These are phyloP conservation scores for Cnidoscolus chayamansa DNA, from an alignment of 441 rosid genomes.

Conservation along the genomic window DNA sequence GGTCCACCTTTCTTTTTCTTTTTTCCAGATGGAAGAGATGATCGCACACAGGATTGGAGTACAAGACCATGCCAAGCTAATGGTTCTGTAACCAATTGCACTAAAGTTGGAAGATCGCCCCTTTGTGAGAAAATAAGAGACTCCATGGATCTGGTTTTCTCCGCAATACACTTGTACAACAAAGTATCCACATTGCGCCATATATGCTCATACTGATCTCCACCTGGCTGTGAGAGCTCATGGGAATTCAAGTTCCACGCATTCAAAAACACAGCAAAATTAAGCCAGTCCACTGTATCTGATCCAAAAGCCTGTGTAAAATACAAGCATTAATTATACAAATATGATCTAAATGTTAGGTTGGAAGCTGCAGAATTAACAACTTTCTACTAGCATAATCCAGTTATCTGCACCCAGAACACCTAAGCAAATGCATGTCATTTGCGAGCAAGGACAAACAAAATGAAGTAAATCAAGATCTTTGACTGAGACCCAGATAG, in stretches of 20 bases:
- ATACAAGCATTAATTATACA: constrained; percentile 12
- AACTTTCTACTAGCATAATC: background rate
- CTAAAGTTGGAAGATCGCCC: constrained; percentile 49
- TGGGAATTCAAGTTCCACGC: constrained; percentile 76
- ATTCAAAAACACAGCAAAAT: constrained; percentile 73
- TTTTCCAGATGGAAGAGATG: constrained; percentile 80
- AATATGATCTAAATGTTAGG: constrained; percentile 2
- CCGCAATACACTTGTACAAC: constrained; percentile 49
- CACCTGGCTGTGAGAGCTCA: constrained; percentile 40
- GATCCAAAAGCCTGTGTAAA: constrained; percentile 68
- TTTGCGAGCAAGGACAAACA: background rate
- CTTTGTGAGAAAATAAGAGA: constrained; percentile 44
- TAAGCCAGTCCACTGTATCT: constrained; percentile 76
- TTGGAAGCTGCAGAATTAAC: background rate
- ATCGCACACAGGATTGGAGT: constrained; percentile 68
- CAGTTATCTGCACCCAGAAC: background rate
- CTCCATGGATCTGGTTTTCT: constrained; percentile 46
- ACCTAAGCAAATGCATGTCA: constrained; percentile 6
- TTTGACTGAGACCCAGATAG: background rate
- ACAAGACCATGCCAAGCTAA: constrained; percentile 85
- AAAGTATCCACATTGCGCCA: constrained; percentile 57
- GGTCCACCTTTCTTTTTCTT: constrained; percentile 82
- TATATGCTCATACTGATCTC: constrained; percentile 31
- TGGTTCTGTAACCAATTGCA: constrained; percentile 77
- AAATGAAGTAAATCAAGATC: background rate